Evolutionary conservation across 2,329 filamentous ascomycete species (phyloP).

Genomic region (Didymosphaeria variabile): DNA sequence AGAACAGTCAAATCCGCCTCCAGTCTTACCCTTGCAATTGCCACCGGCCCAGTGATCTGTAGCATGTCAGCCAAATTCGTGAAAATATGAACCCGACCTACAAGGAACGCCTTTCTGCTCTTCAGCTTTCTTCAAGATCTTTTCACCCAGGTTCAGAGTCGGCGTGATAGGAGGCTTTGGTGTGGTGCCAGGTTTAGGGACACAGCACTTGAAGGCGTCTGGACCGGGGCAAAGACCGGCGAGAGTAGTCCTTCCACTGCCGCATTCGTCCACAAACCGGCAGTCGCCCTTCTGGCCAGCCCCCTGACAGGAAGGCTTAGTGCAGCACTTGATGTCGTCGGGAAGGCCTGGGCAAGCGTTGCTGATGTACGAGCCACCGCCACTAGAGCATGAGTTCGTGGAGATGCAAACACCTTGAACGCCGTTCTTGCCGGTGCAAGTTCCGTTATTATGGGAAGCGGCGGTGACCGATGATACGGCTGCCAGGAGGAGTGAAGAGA

Average conservation of each 20-base stretch:
- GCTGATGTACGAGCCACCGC: slow-evolving; percentile 27
- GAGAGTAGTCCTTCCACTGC: slow-evolving; percentile 22
- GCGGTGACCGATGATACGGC: slow-evolving; percentile 17
- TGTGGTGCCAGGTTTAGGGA: slow-evolving; percentile 17
- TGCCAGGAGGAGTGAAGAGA: slow-evolving; percentile 17
- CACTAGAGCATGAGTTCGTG: slow-evolving; percentile 24
- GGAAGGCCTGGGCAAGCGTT: slow-evolving; percentile 32
- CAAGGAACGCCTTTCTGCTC: slow-evolving; percentile 29
- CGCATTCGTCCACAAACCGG: slow-evolving; percentile 27
- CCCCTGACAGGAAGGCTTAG: slow-evolving; percentile 26
- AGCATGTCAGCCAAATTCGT: slow-evolving; percentile 4
- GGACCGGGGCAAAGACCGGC: slow-evolving; percentile 26
- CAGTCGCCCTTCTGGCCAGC: slow-evolving; percentile 28
- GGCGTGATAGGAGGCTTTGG: slow-evolving; percentile 20
- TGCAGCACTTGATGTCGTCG: slow-evolving; percentile 35
- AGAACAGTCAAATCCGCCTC: slow-evolving; percentile 34
- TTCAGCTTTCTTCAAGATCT: slow-evolving; percentile 31
- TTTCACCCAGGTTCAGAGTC: slow-evolving; percentile 24
- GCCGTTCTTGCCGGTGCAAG: slow-evolving; percentile 29
- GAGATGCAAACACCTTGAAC: slow-evolving; percentile 29
- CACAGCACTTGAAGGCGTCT: slow-evolving; percentile 28
- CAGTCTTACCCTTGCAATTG: slow-evolving; percentile 32
- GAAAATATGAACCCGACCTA: slow-evolving; percentile 9
- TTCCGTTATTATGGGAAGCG: slow-evolving; percentile 24
- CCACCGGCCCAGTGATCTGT: slow-evolving; percentile 34